A percentile compares a stretch with the other conserved stretches of the same genome.
These are phyloP conservation scores for Cadophora sp. DNA, from an alignment of 2,329 filamentous ascomycete species.

Conservation along the genomic window DNA sequence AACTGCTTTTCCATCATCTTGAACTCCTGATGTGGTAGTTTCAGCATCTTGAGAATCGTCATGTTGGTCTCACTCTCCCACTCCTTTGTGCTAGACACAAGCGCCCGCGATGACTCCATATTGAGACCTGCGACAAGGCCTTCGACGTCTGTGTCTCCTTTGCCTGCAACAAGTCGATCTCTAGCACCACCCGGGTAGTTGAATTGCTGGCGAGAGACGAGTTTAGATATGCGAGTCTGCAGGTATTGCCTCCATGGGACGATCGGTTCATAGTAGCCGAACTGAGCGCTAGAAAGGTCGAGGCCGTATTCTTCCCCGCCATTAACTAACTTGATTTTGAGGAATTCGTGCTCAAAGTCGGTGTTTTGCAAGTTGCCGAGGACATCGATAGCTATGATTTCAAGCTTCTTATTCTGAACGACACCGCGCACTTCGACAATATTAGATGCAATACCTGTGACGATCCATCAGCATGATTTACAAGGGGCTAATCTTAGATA, in stretches of 20 bases:
- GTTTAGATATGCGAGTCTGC: background rate
- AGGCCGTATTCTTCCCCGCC: constrained; percentile 21
- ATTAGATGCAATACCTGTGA: constrained; percentile 14
- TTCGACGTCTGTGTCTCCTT: background rate
- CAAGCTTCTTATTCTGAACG: background rate
- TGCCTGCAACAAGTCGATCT: background rate
- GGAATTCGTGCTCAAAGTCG: background rate
- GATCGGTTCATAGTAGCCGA: constrained; percentile 24
- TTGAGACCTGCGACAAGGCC: background rate
- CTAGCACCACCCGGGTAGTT: background rate
- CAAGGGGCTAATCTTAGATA: too few relatives aligned
- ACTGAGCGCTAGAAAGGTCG: constrained; percentile 27
- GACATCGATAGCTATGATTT: background rate
- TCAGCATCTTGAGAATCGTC: background rate
- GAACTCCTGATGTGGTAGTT: background rate
- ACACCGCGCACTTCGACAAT: constrained; percentile 10
- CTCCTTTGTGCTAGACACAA: background rate
- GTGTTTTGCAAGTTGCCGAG: background rate
- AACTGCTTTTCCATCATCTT: background rate
- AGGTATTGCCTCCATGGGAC: constrained; percentile 12
- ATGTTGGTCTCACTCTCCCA: background rate
- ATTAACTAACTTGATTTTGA: constrained; percentile 14
- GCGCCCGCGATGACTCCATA: background rate
- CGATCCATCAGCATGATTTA: background rate
- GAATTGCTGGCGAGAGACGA: background rate